Base-by-base conservation (phyloP, 2,329 filamentous ascomycete genomes). In the Trichophyton rubrum region DNA sequence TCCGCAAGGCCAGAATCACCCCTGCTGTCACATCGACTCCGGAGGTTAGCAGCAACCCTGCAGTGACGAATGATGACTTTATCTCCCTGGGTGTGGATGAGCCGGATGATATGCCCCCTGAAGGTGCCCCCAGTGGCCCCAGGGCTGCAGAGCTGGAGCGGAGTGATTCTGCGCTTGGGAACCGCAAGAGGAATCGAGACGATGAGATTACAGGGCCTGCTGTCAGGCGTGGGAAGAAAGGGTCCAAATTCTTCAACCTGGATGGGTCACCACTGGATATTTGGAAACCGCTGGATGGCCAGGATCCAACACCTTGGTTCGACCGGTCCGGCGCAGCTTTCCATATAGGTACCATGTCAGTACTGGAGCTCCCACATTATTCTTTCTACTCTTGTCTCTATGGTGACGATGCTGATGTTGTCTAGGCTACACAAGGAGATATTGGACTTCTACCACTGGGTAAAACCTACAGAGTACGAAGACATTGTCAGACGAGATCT, bases 361-460 rank as follows among this genome's bases (percentile, higher is more conserved):
- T 66, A 20, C 24, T 51, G 8, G 13, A 15, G 3, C 3, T 13
- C 8, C 5, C 3, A 15, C 17, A 30, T 53, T 11, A 13, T 22
- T 13, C 1, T 38, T n/a, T n/a, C n/a, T 11, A 3, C 9, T 1
- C 9, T 1, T 38, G 1, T 38, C 2, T 38, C 33, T 38, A 38
- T 38, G n/a, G n/a, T n/a, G 3, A 11, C 9, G 11, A 38, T 33
- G 15, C 51, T 55, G 17, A 55, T 33, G 20, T 2, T 17, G 1
- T 55, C n/a, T 65, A 90, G 89, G 72, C 77, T 99, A 27, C 90
- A 97, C 72, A 89, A 90, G 68, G 93, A 99, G 73, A 85, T 97
- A 49, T 77, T 88, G 33, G 89, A 95, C 67, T 97, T 96, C 70
- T 95, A 91, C 71, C 79, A 91, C 40, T 95, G 86, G 71, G 87